A percentile compares a stretch with the other conserved stretches of the same genome.
These are phyloP conservation scores for Teratosphaeria epicoccoides DNA, from an alignment of 2,329 filamentous ascomycete species.

Conservation along the genomic window DNA sequence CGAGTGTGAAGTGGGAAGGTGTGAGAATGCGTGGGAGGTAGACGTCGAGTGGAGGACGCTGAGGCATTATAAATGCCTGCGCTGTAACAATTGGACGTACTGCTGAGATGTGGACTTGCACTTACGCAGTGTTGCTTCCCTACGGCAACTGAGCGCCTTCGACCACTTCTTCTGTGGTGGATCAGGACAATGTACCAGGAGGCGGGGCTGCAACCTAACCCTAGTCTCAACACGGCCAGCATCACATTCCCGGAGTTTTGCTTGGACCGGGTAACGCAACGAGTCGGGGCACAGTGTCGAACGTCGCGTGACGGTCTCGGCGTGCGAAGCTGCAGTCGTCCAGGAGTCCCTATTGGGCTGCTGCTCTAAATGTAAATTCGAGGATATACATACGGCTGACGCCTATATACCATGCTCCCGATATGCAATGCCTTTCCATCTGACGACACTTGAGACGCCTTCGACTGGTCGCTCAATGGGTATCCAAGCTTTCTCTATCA, in stretches of 20 bases:
- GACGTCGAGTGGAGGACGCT: too few relatives aligned
- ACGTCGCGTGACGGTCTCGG: not conserved
- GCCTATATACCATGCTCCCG: not conserved
- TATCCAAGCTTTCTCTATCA: not conserved
- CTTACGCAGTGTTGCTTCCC: too few relatives aligned
- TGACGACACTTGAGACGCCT: not conserved
- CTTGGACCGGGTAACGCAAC: not conserved
- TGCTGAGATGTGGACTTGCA: too few relatives aligned
- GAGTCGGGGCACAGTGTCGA: not conserved
- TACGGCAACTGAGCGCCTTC: too few relatives aligned
- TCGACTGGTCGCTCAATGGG: not conserved
- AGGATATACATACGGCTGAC: not conserved
- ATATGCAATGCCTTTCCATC: not conserved
- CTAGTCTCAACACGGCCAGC: not conserved
- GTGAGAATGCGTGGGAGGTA: too few relatives aligned
- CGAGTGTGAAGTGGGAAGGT: too few relatives aligned
- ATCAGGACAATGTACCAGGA: too few relatives aligned
- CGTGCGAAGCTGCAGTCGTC: not conserved
- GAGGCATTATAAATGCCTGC: too few relatives aligned
- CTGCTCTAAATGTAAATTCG: not conserved
- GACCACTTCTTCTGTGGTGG: too few relatives aligned
- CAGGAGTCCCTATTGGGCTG: not conserved
- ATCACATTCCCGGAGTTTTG: not conserved
- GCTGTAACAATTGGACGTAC: too few relatives aligned
- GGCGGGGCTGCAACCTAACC: too few relatives aligned